These are phyloP conservation scores for Cercospora sesami DNA, from an alignment of 2,329 filamentous ascomycete species.

Conservation along the genomic window DNA sequence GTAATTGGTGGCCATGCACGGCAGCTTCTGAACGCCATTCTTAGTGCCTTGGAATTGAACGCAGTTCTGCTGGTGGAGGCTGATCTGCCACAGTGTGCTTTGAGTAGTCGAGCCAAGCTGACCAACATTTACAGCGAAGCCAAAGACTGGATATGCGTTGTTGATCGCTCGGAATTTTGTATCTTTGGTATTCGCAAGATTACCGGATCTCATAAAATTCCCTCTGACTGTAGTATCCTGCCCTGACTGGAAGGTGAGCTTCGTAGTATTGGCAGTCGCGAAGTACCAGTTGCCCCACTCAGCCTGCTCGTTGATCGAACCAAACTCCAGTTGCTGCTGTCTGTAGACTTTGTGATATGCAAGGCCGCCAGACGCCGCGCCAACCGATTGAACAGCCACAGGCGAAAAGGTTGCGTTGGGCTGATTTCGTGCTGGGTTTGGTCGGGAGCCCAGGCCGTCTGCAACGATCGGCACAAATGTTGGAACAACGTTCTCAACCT, in stretches of 20 bases:
- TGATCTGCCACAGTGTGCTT: conserved; percentile 52
- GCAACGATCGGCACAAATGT: conserved; percentile 18
- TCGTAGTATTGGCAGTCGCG: conserved; percentile 47
- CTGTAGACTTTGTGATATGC: conserved; percentile 36
- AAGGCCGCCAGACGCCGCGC: conserved; percentile 21
- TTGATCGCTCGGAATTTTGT: conserved; percentile 52
- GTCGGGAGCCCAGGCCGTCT: conserved; percentile 11
- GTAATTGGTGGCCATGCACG: conserved; percentile 55
- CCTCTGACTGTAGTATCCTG: conserved; percentile 49
- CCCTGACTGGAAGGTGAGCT: conserved; percentile 52
- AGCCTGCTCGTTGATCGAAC: conserved; percentile 49
- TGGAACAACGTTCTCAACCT: conserved; percentile 11
- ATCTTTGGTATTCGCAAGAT: conserved; percentile 48
- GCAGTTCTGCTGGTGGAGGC: conserved; percentile 52
- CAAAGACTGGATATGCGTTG: conserved; percentile 54
- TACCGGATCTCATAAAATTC: conserved; percentile 48
- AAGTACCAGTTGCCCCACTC: conserved; percentile 59
- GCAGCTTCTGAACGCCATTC: conserved; percentile 41
- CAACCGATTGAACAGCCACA: conserved; percentile 9
- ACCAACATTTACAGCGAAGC: conserved; percentile 53
- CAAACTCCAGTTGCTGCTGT: conserved; percentile 43
- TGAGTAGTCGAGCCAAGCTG: conserved; percentile 42
- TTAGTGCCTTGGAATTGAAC: conserved; percentile 49
- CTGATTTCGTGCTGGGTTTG: conserved; percentile 5
- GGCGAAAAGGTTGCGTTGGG: conserved; percentile 14